Evolutionary conservation across 805 yeast genomes (phyloP), one percentile per base, ranked within the genome.

Genomic region (Hanseniaspora meyeri): DNA sequence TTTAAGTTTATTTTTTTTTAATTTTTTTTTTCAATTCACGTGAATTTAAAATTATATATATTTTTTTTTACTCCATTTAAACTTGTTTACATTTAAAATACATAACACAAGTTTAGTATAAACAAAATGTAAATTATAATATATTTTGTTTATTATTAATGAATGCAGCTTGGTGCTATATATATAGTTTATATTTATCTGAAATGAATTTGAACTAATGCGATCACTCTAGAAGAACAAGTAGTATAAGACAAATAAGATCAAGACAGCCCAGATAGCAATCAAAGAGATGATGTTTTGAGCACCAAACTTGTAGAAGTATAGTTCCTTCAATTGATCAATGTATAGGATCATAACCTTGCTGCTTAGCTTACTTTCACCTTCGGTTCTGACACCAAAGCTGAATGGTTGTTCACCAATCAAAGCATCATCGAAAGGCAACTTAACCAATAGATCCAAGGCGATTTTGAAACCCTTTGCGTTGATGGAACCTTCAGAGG

Each of bases 321-420:
- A 76, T 34, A 76, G 63, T 58, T 76, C 78, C 61, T 71, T 72
- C 59, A 76, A 64, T 63, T 76, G 80, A 49, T 69, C 70, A 55
- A 76, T 60, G 57, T 76, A 76, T 61, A 72, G 78, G 38, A 76
- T 63, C 70, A 75, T 74, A 45, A 76, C 80, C 60, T 76, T 76
- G 53, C 77, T 72, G 9, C 75, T 72, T 38, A 76, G 66, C 61
- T 76, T 76, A 40, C 78, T 74, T 59, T 76, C 80, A 65, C 80
- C 80, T 62, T 74, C 79, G 11, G 77, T 74, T 70, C 80, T 75
- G 31, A 76, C 78, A 64, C 79, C 80, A 59, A 76, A 76, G 7
- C 77, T 73, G 59, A 75, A 76, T 51, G 78, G 77, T 42, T 75
- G 70, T 61, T 76, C 80, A 58, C 78, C 78, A 49, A 76, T 67